Evolutionary conservation across 768 basidiomycete genomes (phyloP).

Genomic region (Leccinum pellstonianum): DNA sequence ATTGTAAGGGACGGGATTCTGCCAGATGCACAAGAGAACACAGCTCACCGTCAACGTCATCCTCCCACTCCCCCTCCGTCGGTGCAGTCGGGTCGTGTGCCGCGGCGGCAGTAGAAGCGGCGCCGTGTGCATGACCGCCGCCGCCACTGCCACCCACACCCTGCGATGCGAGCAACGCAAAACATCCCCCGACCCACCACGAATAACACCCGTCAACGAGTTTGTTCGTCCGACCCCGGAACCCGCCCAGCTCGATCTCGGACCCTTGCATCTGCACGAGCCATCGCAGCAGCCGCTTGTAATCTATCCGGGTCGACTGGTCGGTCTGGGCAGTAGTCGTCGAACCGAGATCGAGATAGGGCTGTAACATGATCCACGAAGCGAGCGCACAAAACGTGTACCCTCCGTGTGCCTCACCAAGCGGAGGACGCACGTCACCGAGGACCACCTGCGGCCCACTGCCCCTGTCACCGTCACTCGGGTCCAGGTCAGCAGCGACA

Average conservation of each 20-base stretch:
- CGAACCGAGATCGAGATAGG: conserved; percentile 38
- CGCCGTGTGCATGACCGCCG: not conserved
- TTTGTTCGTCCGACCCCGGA: conserved; percentile 92
- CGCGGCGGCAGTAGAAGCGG: not conserved
- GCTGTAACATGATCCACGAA: conserved; percentile 74
- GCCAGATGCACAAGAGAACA: not conserved
- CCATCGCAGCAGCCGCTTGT: conserved; percentile 70
- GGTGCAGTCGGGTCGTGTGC: not conserved
- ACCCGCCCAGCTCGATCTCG: conserved; percentile 85
- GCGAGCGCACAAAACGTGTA: conserved; percentile 95
- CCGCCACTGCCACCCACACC: conserved; percentile 31
- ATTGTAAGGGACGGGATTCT: not conserved
- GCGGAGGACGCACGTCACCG: conserved; percentile 58
- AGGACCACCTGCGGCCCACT: conserved; percentile 28
- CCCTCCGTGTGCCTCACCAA: conserved; percentile 97
- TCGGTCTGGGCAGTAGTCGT: not conserved
- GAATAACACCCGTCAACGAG: conserved; percentile 99
- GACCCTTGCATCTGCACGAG: conserved; percentile 81
- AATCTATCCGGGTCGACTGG: conserved; percentile 47
- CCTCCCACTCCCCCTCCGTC: conserved; percentile 60
- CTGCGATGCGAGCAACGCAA: conserved; percentile 70
- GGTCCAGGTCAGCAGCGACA: conserved; percentile 16
- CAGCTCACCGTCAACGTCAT: conserved; percentile 64
- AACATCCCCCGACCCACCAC: conserved; percentile 98
- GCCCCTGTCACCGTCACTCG: not conserved